Evolutionary conservation across 2,329 filamentous ascomycete species (phyloP).

Genomic region (Septoria linicola): DNA sequence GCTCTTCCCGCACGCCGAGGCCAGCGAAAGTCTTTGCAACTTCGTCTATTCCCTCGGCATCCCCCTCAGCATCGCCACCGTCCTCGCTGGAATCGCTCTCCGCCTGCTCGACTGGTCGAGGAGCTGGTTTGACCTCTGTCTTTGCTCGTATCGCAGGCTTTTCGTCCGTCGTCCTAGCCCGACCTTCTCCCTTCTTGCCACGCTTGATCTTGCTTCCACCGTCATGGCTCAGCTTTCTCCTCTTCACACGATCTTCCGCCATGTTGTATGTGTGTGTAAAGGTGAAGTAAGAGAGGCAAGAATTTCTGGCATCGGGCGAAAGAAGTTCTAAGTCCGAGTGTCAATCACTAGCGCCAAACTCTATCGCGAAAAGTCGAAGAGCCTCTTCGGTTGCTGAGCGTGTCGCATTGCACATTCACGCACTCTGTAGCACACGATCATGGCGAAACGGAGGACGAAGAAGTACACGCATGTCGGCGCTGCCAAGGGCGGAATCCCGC

Average conservation of each 20-base stretch:
- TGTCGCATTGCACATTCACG: neutral
- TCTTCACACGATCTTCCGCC: conserved; percentile 41
- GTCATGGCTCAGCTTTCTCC: conserved; percentile 42
- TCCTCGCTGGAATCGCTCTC: conserved; percentile 22
- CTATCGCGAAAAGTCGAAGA: conserved; percentile 3
- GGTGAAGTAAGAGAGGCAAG: neutral
- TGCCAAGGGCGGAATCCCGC: conserved; percentile 55
- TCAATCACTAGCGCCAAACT: conserved; percentile 5
- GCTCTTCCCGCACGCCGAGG: conserved; percentile 75
- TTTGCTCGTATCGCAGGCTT: conserved; percentile 1
- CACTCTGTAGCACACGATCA: conserved; percentile 39
- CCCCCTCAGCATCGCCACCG: conserved; percentile 24
- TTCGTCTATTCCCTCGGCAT: conserved; percentile 27
- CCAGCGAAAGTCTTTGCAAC: conserved; percentile 64
- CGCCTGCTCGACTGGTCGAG: conserved; percentile 15
- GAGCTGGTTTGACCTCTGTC: conserved; percentile 21
- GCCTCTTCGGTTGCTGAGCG: neutral
- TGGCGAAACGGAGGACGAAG: conserved; percentile 81
- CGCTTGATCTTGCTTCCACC: conserved; percentile 3
- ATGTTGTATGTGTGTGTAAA: conserved; percentile 31
- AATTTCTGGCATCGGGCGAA: neutral
- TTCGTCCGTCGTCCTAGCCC: neutral
- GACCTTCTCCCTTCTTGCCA: conserved; percentile 4
- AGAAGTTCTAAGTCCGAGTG: neutral
- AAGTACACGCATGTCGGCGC: conserved; percentile 82